Evolutionary conservation across 768 basidiomycete genomes (phyloP).

Genomic region (Boletellus sp.): DNA sequence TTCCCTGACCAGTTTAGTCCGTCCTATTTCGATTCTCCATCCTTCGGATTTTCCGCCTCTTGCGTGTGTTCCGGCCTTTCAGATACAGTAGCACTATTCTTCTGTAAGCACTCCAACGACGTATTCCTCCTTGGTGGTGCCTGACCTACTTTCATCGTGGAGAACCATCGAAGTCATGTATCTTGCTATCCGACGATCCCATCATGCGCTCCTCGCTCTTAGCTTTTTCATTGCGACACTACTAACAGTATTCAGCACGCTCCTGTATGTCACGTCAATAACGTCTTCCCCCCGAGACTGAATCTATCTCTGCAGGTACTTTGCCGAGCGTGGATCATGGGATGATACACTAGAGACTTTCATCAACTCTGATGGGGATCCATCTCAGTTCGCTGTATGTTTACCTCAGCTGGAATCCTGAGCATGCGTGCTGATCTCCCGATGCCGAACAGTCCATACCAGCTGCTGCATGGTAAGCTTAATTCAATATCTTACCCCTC

Average conservation of each 20-base stretch:
- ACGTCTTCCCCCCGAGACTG: not conserved
- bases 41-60: constrained; percentile 80
- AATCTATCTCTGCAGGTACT: constrained; percentile 51
- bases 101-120: constrained; percentile 48
- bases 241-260: constrained; percentile 81
- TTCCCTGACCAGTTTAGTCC: constrained; percentile 43
- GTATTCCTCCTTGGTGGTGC: not conserved
- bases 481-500: not conserved
- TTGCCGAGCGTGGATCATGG: constrained; percentile 89
- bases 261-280: constrained; percentile 49
- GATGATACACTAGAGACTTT: constrained; percentile 76
- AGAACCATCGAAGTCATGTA: constrained; percentile 94
- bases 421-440: not conserved
- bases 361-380: constrained; percentile 81
- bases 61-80: constrained; percentile 89
- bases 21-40: constrained; percentile 90
- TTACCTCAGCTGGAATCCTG: not conserved
- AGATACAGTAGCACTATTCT: constrained; percentile 78
- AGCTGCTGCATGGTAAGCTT: constrained; percentile 67
- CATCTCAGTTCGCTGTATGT: constrained; percentile 69
- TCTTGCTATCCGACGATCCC: constrained; percentile 77
- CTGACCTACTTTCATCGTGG: constrained; percentile 1
- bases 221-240: constrained; percentile 88
- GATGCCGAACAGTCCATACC: constrained; percentile 52
- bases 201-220: constrained; percentile 83